phyloP scores from a whole-genome alignment of 345 rosid species.

The rapeseed (Brassica napus) region DNA sequence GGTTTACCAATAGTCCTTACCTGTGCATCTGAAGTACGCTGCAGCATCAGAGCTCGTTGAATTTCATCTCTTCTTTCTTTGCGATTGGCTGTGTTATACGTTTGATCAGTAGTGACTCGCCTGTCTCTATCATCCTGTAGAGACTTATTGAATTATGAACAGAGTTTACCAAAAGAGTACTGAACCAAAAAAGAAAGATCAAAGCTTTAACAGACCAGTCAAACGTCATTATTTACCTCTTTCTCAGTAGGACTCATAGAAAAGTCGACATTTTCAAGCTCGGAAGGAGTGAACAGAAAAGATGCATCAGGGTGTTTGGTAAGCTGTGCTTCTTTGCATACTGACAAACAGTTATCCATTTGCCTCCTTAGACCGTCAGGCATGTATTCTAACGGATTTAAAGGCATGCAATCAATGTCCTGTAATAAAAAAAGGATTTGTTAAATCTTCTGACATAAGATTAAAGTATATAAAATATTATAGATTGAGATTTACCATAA shows the following conservation, averaged over 20 bases:
- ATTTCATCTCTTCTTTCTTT: conserved; percentile 60
- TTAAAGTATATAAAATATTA: not conserved
- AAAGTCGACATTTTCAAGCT: conserved; percentile 31
- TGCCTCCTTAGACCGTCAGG: conserved; percentile 81
- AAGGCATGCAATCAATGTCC: conserved; percentile 99
- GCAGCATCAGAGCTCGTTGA: conserved; percentile 51
- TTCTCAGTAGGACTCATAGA: conserved; percentile 17
- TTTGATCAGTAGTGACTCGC: conserved; percentile 34
- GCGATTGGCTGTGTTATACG: conserved; percentile 35
- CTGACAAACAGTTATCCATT: conserved; percentile 41
- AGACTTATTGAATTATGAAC: conserved; percentile 8
- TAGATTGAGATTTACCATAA: conserved; percentile 57
- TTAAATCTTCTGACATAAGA: conserved; percentile 11
- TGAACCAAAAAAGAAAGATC: conserved; percentile 3
- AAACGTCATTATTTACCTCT: conserved; percentile 32
- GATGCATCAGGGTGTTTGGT: conserved; percentile 48
- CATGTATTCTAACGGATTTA: conserved; percentile 73
- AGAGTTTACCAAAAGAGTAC: conserved; percentile 8
- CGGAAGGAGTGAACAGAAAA: conserved; percentile 43
- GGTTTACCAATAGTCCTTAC: conserved; percentile 40
- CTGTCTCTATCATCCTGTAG: conserved; percentile 27
- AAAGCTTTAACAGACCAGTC: conserved; percentile 4
- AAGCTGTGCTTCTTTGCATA: conserved; percentile 47
- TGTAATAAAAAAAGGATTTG: conserved; percentile 36
- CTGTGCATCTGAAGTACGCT: conserved; percentile 53